phyloP scores from a whole-genome alignment of 2,329 filamentous ascomycete genomes.

The Sclerotiophoma versabilis region DNA sequence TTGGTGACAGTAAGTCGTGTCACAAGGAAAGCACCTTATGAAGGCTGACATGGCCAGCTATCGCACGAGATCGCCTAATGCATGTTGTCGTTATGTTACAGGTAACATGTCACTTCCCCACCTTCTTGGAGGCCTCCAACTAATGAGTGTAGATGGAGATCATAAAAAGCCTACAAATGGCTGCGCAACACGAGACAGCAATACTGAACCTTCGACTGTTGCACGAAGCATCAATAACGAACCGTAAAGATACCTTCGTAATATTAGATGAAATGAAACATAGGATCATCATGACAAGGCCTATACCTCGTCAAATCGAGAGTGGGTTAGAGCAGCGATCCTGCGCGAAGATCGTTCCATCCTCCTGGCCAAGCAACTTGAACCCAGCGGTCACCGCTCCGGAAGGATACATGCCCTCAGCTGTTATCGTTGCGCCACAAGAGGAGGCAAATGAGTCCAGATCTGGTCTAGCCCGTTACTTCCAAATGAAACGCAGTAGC shows the following conservation, averaged over 20 bases:
- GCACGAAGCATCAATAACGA: slow-evolving; percentile 48
- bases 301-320: slow-evolving; percentile 28
- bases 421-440: slow-evolving; percentile 26
- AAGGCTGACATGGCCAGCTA: slow-evolving; percentile 29
- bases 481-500: slow-evolving; percentile 28
- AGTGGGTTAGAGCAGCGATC: slow-evolving; percentile 7
- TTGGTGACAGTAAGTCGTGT: slow-evolving; percentile 49
- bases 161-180: slow-evolving; percentile 49
- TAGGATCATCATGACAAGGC: slow-evolving; percentile 38
- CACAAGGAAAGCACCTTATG: not conserved
- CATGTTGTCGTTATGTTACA: slow-evolving; percentile 49
- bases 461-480: slow-evolving; percentile 33
- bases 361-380: slow-evolving; percentile 22
- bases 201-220: slow-evolving; percentile 46
- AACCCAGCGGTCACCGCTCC: slow-evolving; percentile 12
- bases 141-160: slow-evolving; percentile 44
- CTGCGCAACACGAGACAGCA: slow-evolving; percentile 40
- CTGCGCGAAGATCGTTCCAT: slow-evolving; percentile 23
- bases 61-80: slow-evolving; percentile 46
- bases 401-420: slow-evolving; percentile 27
- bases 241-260: slow-evolving; percentile 42
- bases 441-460: slow-evolving; percentile 22
- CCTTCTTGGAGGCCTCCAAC: not conserved
- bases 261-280: slow-evolving; percentile 49
- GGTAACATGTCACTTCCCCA: not conserved